A percentile compares a stretch with the other conserved stretches of the same genome.
Conservation (phyloP, 1,284 basidiomycete genomes). For the Boletellus deceptivus region DNA sequence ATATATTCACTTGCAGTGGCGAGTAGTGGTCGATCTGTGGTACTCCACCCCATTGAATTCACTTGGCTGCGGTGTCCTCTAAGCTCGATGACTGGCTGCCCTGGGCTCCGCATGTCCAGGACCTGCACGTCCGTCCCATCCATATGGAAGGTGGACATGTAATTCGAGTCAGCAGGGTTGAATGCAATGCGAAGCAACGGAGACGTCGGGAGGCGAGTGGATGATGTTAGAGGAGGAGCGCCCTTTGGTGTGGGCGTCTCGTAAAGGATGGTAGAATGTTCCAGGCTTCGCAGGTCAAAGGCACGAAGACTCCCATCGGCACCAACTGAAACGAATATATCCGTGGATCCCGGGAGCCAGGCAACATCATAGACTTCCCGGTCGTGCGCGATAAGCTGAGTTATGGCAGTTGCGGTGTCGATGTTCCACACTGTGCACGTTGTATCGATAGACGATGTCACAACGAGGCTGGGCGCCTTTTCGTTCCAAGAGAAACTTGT, state of each 20-base stretch:
- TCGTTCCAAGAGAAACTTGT: constrained; percentile 98
- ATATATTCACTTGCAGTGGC: constrained; percentile 72
- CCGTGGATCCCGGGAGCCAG: constrained; percentile 97
- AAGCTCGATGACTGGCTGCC: constrained; percentile 89
- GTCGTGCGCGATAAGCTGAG: constrained; percentile 98
- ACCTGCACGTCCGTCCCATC: constrained; percentile 86
- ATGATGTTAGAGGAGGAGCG: constrained; percentile 54
- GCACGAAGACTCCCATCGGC: constrained; percentile 96
- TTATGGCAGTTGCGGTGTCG: constrained; percentile 92
- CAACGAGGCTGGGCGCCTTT: constrained; percentile 81
- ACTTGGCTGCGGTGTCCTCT: constrained; percentile 75
- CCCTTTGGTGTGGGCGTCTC: constrained; percentile 85
- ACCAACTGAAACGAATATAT: constrained; percentile 98
- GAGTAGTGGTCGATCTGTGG: constrained; percentile 75
- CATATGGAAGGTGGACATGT: constrained; percentile 92
- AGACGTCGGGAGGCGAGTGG: constrained; percentile 69
- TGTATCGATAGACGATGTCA: constrained; percentile 95
- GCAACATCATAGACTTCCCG: constrained; percentile 97
- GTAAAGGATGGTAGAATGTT: constrained; percentile 98
- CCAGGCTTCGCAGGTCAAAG: constrained; percentile 93
- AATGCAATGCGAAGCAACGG: constrained; percentile 84
- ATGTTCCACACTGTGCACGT: constrained; percentile 98
- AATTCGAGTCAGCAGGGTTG: constrained; percentile 84
- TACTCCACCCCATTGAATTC: constrained; percentile 87
- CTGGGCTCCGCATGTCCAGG: constrained; percentile 91